Percentiles rank a stretch among this genome's conserved stretches.
phyloP scores from a whole-genome alignment of 2,329 filamentous ascomycete species.

The Colletotrichum limetticola region DNA sequence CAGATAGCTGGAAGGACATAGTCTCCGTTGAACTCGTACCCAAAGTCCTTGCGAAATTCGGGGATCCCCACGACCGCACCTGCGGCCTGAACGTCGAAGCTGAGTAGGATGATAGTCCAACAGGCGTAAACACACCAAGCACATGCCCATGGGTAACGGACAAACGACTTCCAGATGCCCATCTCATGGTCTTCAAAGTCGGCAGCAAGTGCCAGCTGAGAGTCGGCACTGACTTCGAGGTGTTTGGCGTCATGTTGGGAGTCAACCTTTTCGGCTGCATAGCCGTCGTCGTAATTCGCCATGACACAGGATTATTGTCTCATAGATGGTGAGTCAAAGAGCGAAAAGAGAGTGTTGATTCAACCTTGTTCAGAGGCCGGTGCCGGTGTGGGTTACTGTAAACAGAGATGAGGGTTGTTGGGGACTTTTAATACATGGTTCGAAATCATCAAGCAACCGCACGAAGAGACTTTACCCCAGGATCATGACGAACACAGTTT shows the following conservation, averaged over 20 bases:
- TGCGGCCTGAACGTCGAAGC: slow-evolving; percentile 53
- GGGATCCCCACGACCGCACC: slow-evolving; percentile 55
- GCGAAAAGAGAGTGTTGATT: not conserved
- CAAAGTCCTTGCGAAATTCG: slow-evolving; percentile 57
- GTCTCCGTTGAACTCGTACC: slow-evolving; percentile 45
- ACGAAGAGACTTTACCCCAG: not conserved
- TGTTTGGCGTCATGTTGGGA: slow-evolving; percentile 13
- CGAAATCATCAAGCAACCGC: not conserved
- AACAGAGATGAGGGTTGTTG: not conserved
- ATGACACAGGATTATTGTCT: not conserved
- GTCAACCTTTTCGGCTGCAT: slow-evolving; percentile 19
- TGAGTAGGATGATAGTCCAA: slow-evolving; percentile 51
- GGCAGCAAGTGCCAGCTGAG: slow-evolving; percentile 11
- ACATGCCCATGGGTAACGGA: slow-evolving; percentile 40
- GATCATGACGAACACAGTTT: not conserved
- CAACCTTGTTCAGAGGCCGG: not conserved
- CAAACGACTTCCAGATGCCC: slow-evolving; percentile 38
- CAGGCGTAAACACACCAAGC: slow-evolving; percentile 52
- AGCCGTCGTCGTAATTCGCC: slow-evolving; percentile 1
- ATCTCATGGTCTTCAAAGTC: slow-evolving; percentile 43
- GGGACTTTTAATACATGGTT: not conserved
- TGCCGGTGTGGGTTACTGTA: too few relatives aligned
- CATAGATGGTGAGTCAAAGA: not conserved
- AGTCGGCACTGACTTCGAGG: slow-evolving; percentile 10
- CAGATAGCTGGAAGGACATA: slow-evolving; percentile 54